phyloP scores from a whole-genome alignment of 148 eudicot species.

The Camellia lanceoleosa region DNA sequence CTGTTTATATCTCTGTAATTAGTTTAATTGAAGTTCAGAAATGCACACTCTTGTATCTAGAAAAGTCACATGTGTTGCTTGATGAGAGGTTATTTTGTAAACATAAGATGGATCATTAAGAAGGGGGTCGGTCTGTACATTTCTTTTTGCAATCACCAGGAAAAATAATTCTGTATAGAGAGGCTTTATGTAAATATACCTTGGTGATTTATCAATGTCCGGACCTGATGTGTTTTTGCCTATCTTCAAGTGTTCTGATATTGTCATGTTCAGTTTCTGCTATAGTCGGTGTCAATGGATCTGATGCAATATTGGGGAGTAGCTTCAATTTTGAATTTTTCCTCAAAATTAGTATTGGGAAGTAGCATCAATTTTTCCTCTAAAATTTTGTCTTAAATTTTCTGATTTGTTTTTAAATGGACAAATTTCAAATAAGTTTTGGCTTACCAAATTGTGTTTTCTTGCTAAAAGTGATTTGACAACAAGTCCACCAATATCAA shows the following conservation, averaged over 20 bases:
- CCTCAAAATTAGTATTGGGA: too few species aligned
- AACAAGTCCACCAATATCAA: background rate
- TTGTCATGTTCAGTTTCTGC: background rate
- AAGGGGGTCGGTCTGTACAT: background rate
- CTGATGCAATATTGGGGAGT: too few species aligned
- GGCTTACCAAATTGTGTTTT: background rate
- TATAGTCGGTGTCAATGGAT: background rate
- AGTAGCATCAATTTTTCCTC: too few species aligned
- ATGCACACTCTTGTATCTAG: background rate
- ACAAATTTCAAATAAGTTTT: too few species aligned
- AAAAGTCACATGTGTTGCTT: background rate
- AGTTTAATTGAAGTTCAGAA: slow-evolving; percentile 6
- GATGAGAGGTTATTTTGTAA: background rate
- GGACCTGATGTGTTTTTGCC: background rate
- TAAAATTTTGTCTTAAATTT: too few species aligned
- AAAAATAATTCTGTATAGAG: slow-evolving; percentile 7
- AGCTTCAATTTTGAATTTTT: too few species aligned
- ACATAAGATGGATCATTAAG: background rate
- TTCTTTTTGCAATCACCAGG: background rate
- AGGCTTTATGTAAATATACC: slow-evolving; percentile 4
- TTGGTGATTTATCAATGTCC: background rate
- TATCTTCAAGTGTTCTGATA: background rate
- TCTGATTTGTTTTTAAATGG: too few species aligned
- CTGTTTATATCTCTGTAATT: background rate
- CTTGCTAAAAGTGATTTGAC: background rate